Base-by-base conservation (phyloP, 2,329 filamentous ascomycete species). In the Aspergillus awamori region DNA sequence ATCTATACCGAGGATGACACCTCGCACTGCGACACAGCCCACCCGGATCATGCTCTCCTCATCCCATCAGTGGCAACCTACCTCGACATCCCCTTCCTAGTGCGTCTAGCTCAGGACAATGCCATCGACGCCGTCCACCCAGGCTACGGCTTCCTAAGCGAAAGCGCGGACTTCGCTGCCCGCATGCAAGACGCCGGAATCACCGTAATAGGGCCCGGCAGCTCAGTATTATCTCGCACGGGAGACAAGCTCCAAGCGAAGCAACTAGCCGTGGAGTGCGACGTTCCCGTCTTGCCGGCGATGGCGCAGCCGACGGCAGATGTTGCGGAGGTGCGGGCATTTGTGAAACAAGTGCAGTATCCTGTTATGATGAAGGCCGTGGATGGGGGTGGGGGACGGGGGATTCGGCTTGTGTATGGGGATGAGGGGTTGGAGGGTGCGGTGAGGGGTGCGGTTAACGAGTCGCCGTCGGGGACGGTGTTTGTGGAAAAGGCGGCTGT, bases 301-400 rank as follows among this genome's bases (percentile, higher is more conserved):
- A 74, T 85, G 59, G 71, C 69, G 4, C 72, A 68, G 0, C 77
- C 83, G 0, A 84, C 82, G 0, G 74, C 72, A 8, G 71, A 70
- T 15, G 65, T 81, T 1, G 72, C 77, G 26, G 75, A 80, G 5
- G 79, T 85, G 4, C 70, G 73, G 3, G 47, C 57, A 0, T 93
- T 93, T 67, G 93, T 91, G 72, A 82, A 69, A 2, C 52, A 74
- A 22, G 75, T 80, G 13, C 83, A 83, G 1, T 83, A 82, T 48
- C 85, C 85, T 0, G 77, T 87, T 47, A 86, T 87, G 83, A 76
- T 88, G 48, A 89, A 89, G 67, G 86, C 86, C n/a, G 83, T 87
- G 3, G 86, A 87, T 69, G 86, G 86, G 1, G 86, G 86, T 13
- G 86, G 86, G 2, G 86, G 86, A 0, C 74, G 85, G 15, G 86